phyloP scores from a whole-genome alignment of 23 red algal genomes.

The Gracilariopsis chorda region DNA sequence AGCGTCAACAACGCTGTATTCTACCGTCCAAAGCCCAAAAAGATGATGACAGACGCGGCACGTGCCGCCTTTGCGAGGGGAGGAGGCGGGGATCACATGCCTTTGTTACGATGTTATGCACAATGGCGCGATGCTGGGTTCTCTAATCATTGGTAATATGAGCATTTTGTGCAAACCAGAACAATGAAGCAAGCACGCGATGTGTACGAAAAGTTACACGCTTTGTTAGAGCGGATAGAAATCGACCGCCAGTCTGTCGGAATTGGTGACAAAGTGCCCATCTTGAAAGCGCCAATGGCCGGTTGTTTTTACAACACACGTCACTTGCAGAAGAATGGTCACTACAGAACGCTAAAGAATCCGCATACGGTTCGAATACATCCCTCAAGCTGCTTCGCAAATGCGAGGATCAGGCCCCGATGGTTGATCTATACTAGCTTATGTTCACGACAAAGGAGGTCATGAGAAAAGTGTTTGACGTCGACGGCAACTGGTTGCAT shows the following conservation, averaged over 20 bases:
- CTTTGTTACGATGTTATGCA: slow-evolving; percentile 69
- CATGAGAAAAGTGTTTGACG: slow-evolving; percentile 79
- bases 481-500: slow-evolving; percentile 77
- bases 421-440: slow-evolving; percentile 90
- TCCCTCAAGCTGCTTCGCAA: slow-evolving; percentile 75
- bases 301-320: slow-evolving; percentile 88
- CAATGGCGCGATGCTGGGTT: slow-evolving; percentile 81
- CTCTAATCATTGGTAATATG: slow-evolving; percentile 86
- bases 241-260: slow-evolving; percentile 49
- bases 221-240: slow-evolving; percentile 72
- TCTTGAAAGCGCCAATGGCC: slow-evolving; percentile 74
- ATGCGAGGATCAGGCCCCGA: slow-evolving; percentile 53
- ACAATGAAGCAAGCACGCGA: slow-evolving; percentile 84
- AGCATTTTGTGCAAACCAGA: slow-evolving; percentile 83
- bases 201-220: slow-evolving; percentile 83
- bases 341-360: slow-evolving; percentile 82
- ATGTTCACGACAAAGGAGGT: slow-evolving; percentile 84
- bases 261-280: slow-evolving; percentile 31
- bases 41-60: slow-evolving; percentile 67
- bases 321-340: slow-evolving; percentile 75
- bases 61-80: slow-evolving; percentile 51
- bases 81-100: slow-evolving; percentile 81
- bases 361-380: slow-evolving; percentile 85
- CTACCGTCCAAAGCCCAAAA: slow-evolving; percentile 80
- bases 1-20: slow-evolving; percentile 73